Evolutionary conservation across 208 protist genomes (phyloP).

Genomic region (Trypanosoma lewisi): DNA sequence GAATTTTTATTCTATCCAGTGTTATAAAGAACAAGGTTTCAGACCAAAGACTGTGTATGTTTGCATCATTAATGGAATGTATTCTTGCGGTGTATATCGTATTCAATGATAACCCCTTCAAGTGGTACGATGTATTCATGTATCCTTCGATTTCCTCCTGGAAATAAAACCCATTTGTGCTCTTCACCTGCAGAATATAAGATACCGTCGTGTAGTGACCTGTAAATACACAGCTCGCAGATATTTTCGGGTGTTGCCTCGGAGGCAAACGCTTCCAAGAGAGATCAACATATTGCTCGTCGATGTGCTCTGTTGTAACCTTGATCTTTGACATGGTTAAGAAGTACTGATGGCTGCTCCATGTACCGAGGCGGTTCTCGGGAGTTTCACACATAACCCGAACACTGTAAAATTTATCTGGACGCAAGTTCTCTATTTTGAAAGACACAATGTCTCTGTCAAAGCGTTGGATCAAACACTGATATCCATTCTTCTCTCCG

Average conservation of each 20-base stretch:
- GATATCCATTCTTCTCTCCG: conserved; percentile 23
- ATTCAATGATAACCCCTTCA: conserved; percentile 57
- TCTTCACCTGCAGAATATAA: conserved; percentile 65
- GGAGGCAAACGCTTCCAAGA: conserved; percentile 52
- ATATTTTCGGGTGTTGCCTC: conserved; percentile 9
- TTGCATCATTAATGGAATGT: conserved; percentile 58
- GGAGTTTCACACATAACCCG: conserved; percentile 82
- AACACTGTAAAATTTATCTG: conserved; percentile 71
- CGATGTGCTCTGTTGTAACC: conserved; percentile 42
- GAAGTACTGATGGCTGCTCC: conserved; percentile 67
- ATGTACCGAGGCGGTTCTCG: conserved; percentile 72
- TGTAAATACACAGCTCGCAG: conserved; percentile 33
- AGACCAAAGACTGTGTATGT: conserved; percentile 64
- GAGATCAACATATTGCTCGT: conserved; percentile 72
- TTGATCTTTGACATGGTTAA: conserved; percentile 69
- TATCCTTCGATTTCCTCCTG: conserved; percentile 22
- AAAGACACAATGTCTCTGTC: conserved; percentile 13
- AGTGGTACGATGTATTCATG: conserved; percentile 29
- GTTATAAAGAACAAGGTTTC: conserved; percentile 58
- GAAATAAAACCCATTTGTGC: conserved; percentile 31
- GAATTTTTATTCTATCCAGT: conserved; percentile 53
- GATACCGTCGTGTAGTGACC: conserved; percentile 36
- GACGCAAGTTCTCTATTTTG: conserved; percentile 38
- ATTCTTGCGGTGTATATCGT: conserved; percentile 58
- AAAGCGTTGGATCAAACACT: conserved; percentile 29